Base-by-base conservation (phyloP, 495 filamentous ascomycete genomes). In the Daldinia childiae region DNA sequence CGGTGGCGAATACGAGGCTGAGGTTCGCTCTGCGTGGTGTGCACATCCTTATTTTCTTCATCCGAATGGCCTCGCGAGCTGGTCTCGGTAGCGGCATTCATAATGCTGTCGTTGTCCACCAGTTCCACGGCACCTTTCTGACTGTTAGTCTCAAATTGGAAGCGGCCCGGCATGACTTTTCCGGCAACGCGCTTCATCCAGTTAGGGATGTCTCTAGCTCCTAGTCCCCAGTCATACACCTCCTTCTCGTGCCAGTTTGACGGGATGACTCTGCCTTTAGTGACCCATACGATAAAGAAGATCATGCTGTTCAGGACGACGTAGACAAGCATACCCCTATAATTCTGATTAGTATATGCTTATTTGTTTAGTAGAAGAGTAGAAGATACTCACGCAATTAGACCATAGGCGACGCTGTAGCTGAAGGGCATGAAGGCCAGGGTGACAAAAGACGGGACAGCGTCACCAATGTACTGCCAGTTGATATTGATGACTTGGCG, bases 361-460 rank as follows among this genome's bases (percentile, higher is more conserved):
- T 24, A 17, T 29, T 15, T 4, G 4, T 36, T 17, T 8, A n/a
- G 21, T 3, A 55, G 17, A 30, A 26, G 48, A n/a, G 21, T 3
- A 55, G 17, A 30, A 26, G 48, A 11, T 29, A 81, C 84, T 74
- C 71, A 86, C 84, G 90, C 91, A 62, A 94, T 92, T 30, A 93
- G 82, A 4, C 91, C 92, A 66, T 94, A 93, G 4, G 91, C 91
- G 62, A 93, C 90, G 56, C 89, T 91, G 79, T 92, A 93, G 50
- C 89, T 93, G 79, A 93, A 92, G 0, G 92, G 92, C 86, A 95
- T 94, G 70, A 92, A 85, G 41, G 88, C 86, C 62, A 95, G 85
- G 0, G 92, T 93, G 27, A 94, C 82, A 77, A 95, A 94, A 0
- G 92, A 92, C 0, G 92, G 92, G 14, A 94, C 84, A 4, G 90